These are phyloP conservation scores for Fraxinus cuspidata DNA, from an alignment of 257 asterid genomes.

Conservation along the genomic window DNA sequence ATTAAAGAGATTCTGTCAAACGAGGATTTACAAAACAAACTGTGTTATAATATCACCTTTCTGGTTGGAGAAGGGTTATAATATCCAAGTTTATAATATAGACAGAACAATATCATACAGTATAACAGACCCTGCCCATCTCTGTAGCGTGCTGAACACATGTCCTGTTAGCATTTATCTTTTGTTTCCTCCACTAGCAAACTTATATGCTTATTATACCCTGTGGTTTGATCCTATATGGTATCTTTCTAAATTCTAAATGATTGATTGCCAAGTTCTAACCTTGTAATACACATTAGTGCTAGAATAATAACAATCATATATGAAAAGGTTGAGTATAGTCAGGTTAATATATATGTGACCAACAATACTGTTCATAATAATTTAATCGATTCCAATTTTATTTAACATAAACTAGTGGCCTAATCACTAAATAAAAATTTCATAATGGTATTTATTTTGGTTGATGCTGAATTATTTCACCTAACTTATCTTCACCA, in stretches of 20 bases:
- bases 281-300: neutral
- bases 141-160: neutral
- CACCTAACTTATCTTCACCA: neutral
- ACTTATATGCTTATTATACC: neutral
- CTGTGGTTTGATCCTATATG: neutral
- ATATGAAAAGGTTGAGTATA: neutral
- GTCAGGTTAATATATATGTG: neutral
- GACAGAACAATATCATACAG: neutral
- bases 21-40: neutral
- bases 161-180: neutral
- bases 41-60: neutral
- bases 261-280: neutral
- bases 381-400: neutral
- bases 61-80: neutral
- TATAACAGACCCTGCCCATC: neutral
- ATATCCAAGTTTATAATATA: neutral
- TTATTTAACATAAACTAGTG: neutral
- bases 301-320: neutral
- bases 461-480: neutral
- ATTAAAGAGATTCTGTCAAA: neutral
- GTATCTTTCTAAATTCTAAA: neutral
- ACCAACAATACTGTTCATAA: neutral
- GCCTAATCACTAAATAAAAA: neutral
- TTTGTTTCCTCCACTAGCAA: neutral
- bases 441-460: neutral